Evolutionary conservation across 2,329 filamentous ascomycete genomes (phyloP).

Genomic region (Pseudogymnoascus sp.): DNA sequence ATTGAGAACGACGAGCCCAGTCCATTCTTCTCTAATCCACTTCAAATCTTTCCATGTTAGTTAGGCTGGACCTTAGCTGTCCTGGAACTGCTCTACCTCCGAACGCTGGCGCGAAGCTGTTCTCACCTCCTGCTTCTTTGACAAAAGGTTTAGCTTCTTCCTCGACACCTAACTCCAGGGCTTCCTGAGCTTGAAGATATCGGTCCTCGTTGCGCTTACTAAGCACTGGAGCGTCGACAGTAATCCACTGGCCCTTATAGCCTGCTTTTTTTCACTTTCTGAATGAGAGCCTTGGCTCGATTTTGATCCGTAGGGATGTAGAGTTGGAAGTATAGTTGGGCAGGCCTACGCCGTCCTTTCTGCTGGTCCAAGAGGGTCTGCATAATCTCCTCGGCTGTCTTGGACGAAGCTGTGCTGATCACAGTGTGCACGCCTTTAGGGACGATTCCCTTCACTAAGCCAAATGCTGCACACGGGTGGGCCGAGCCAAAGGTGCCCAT

Average conservation of each 20-base stretch:
- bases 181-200: conserved; percentile 33
- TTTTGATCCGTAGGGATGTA: conserved; percentile 48
- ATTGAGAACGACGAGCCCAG: conserved; percentile 20
- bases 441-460: neutral
- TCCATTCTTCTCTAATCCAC: conserved; percentile 44
- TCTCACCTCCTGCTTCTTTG: conserved; percentile 46
- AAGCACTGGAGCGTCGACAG: conserved; percentile 46
- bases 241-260: conserved; percentile 46
- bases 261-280: conserved; percentile 36
- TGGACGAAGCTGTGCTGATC: neutral
- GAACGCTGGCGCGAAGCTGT: conserved; percentile 43
- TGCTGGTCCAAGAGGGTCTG: neutral
- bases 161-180: conserved; percentile 18
- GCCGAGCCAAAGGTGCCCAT: neutral
- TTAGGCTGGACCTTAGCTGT: conserved; percentile 25
- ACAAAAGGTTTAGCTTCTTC: conserved; percentile 40
- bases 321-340: conserved; percentile 46
- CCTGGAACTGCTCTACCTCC: neutral
- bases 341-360: neutral
- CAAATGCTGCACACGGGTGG: neutral
- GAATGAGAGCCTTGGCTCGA: conserved; percentile 41
- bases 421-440: neutral
- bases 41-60: conserved; percentile 46
- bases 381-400: neutral
- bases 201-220: conserved; percentile 42